Percentiles rank a stretch among this genome's conserved stretches.
Conservation (phyloP, 1,139 yeast species). For the Scheffersomyces segobiensis region DNA sequence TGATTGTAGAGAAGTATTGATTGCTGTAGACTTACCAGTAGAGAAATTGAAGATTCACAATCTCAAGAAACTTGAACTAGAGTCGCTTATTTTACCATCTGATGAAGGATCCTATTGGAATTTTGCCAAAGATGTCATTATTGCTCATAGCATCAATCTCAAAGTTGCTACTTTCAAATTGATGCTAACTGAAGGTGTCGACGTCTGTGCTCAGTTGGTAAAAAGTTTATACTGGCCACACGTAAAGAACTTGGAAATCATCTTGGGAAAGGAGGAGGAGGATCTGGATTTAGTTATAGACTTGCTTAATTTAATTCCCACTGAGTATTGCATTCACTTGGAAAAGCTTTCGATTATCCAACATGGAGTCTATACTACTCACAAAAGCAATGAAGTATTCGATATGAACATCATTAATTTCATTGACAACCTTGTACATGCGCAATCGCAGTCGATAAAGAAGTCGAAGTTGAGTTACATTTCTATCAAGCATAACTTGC, state of each 20-base stretch:
- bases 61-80: slow-evolving; percentile 1
- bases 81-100: slow-evolving; percentile 17
- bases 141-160: slow-evolving; percentile 5
- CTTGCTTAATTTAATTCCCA: slow-evolving; percentile 10
- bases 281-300: slow-evolving; percentile 3
- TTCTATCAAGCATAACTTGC: slow-evolving; percentile 53
- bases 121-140: slow-evolving; percentile 10
- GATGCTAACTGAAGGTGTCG: slow-evolving; percentile 11
- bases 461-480: slow-evolving; percentile 31
- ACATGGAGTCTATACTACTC: slow-evolving; percentile 43
- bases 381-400: slow-evolving; percentile 55
- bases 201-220: slow-evolving; percentile 6
- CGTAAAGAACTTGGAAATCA: slow-evolving; percentile 24
- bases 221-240: slow-evolving; percentile 17
- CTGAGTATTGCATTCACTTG: slow-evolving; percentile 17
- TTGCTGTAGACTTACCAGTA: neutral
- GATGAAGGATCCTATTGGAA: slow-evolving; percentile 16
- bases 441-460: slow-evolving; percentile 20
- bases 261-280: slow-evolving; percentile 14
- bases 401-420: slow-evolving; percentile 52
- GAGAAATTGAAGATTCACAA: neutral
- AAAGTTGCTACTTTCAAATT: slow-evolving; percentile 17
- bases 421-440: slow-evolving; percentile 26
- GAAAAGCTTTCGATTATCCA: slow-evolving; percentile 49
- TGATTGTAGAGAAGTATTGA: neutral